Evolutionary conservation across 257 asterid species (phyloP).

Genomic region (Euphrasia confusa): DNA sequence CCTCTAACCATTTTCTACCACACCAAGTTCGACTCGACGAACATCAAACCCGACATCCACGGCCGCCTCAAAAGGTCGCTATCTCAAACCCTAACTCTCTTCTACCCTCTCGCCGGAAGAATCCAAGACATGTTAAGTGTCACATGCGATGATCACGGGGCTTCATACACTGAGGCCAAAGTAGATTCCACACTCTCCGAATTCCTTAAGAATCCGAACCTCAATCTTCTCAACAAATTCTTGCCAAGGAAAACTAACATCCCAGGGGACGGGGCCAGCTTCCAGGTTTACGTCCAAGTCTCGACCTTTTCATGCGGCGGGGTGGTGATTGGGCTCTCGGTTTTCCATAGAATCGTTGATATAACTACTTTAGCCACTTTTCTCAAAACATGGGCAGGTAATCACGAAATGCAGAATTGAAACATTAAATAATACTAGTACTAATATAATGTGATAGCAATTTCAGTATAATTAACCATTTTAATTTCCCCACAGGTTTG

Average conservation of each 20-base stretch:
- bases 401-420: too few relatives aligned
- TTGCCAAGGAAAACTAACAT: background rate
- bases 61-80: slow-evolving; percentile 3
- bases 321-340: slow-evolving; percentile 9
- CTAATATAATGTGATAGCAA: too few relatives aligned
- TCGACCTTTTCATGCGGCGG: slow-evolving; percentile 6
- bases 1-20: slow-evolving; percentile 19
- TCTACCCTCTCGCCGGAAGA: slow-evolving; percentile 22
- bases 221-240: slow-evolving; percentile 8
- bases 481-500: background rate
- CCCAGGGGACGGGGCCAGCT: background rate
- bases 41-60: background rate
- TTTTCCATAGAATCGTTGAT: slow-evolving; percentile 10
- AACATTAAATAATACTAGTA: too few relatives aligned
- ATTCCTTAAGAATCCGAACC: slow-evolving; percentile 3
- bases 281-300: slow-evolving; percentile 4
- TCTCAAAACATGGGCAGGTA: slow-evolving; percentile 14
- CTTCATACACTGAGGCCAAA: background rate
- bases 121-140: background rate
- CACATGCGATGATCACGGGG: slow-evolving; percentile 15
- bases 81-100: slow-evolving; percentile 11
- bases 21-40: background rate
- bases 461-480: too few relatives aligned
- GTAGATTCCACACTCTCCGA: background rate
- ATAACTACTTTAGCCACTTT: background rate